These are phyloP conservation scores for Melastoma candidum DNA, from an alignment of 441 rosid species.

Conservation along the genomic window DNA sequence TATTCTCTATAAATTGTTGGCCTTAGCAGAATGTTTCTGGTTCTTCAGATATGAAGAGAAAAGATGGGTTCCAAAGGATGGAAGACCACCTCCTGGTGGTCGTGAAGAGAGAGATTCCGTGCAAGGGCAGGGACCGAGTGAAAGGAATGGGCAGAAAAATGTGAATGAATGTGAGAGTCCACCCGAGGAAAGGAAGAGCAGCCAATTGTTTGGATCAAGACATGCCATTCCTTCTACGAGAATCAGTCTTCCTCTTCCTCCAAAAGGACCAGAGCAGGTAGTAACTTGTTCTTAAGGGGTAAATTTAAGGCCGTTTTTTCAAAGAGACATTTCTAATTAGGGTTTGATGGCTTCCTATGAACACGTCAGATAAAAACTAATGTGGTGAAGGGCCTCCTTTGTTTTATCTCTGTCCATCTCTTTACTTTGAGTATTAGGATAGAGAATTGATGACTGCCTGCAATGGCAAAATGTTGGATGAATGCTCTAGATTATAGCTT, in stretches of 20 bases:
- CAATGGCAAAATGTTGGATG: too few species aligned
- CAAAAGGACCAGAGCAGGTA: conserved; percentile 85
- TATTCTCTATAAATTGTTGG: conserved; percentile 4
- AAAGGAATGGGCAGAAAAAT: conserved; percentile 25
- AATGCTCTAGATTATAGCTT: too few species aligned
- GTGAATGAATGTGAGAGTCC: conserved; percentile 39
- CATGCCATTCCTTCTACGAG: conserved; percentile 34
- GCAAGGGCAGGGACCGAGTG: conserved; percentile 42
- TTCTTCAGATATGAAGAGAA: conserved; percentile 83
- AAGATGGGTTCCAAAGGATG: conserved; percentile 87
- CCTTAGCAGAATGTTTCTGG: conserved; percentile 11
- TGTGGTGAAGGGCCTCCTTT: too few species aligned
- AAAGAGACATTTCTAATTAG: neutral
- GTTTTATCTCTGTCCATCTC: too few species aligned
- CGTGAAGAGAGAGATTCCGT: conserved; percentile 40
- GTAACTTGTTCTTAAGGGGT: neutral
- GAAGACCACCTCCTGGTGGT: conserved; percentile 58
- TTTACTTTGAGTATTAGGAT: too few species aligned
- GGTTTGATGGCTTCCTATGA: too few species aligned
- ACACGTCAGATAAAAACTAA: too few species aligned
- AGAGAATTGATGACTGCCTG: too few species aligned
- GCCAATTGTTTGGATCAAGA: conserved; percentile 39
- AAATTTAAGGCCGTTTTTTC: neutral
- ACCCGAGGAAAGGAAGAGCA: conserved; percentile 46
- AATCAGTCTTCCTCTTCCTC: conserved; percentile 65